phyloP scores from a whole-genome alignment of 208 protist species.

The Leishmania arabica region DNA sequence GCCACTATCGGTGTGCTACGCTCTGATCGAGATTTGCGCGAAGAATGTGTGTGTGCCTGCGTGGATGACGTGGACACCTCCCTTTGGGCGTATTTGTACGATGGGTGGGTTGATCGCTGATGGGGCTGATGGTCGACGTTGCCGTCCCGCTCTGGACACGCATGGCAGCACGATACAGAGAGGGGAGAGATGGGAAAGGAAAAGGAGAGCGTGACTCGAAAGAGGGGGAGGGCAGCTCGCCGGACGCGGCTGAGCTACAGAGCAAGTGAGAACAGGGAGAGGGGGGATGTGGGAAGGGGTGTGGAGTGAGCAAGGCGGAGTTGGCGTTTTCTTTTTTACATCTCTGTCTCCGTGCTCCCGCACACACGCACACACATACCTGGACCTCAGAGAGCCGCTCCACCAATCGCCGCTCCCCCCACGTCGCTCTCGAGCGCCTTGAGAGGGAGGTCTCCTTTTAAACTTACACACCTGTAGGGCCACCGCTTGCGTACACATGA shows the following conservation, averaged over 20 bases:
- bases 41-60: neutral
- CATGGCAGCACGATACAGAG: neutral
- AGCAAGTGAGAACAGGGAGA: neutral
- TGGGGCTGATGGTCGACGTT: neutral
- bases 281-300: neutral
- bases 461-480: neutral
- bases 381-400: neutral
- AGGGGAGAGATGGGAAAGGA: neutral
- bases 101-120: neutral
- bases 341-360: neutral
- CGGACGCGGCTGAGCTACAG: neutral
- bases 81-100: neutral
- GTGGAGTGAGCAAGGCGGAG: neutral
- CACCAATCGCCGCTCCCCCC: neutral
- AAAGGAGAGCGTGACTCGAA: neutral
- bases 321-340: neutral
- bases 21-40: neutral
- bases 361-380: neutral
- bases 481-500: too few relatives aligned
- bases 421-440: neutral
- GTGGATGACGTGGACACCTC: neutral
- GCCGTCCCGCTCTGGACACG: neutral
- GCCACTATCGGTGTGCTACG: neutral
- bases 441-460: neutral
- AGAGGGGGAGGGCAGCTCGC: neutral